Percentiles rank a stretch among this genome's conserved stretches.
Conservation (phyloP, 2,329 filamentous ascomycete species). For the Fusarium austroafricanum region DNA sequence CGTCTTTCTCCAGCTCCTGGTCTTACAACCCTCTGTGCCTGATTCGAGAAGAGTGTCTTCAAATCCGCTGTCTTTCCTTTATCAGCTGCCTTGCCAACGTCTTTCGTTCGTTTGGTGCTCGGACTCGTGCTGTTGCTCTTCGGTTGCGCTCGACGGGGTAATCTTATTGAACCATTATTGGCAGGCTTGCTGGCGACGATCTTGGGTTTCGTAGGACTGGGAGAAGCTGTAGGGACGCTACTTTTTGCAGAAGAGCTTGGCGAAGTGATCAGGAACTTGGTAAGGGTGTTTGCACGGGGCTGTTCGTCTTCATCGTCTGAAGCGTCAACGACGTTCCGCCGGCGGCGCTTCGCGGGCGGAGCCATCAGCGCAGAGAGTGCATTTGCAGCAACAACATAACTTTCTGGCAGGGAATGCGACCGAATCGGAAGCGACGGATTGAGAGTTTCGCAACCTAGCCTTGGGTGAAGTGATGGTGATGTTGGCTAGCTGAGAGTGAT, state of each 20-base stretch:
- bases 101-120: conserved; percentile 56
- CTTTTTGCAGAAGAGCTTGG: conserved; percentile 56
- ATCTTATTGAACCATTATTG: conserved; percentile 37
- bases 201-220: conserved; percentile 56
- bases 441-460: conserved; percentile 5
- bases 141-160: conserved; percentile 44
- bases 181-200: conserved; percentile 34
- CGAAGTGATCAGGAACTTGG: conserved; percentile 66
- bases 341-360: conserved; percentile 69
- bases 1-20: conserved; percentile 47
- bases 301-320: conserved; percentile 64
- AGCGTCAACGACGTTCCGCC: conserved; percentile 64
- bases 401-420: conserved; percentile 29
- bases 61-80: conserved; percentile 68
- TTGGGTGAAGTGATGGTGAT: conserved; percentile 22
- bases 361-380: conserved; percentile 60
- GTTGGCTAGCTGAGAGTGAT: conserved; percentile 30
- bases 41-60: conserved; percentile 70
- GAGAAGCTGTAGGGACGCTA: conserved; percentile 51
- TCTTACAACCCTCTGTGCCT: conserved; percentile 62
- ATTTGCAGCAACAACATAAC: conserved; percentile 44
- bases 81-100: conserved; percentile 56
- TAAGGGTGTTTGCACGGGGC: conserved; percentile 59
- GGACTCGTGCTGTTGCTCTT: conserved; percentile 49
- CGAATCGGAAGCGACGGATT: neutral